Percentiles rank a stretch among this genome's conserved stretches.
phyloP scores from a whole-genome alignment of 2,329 filamentous ascomycete genomes.

The Diaporthe capsici region DNA sequence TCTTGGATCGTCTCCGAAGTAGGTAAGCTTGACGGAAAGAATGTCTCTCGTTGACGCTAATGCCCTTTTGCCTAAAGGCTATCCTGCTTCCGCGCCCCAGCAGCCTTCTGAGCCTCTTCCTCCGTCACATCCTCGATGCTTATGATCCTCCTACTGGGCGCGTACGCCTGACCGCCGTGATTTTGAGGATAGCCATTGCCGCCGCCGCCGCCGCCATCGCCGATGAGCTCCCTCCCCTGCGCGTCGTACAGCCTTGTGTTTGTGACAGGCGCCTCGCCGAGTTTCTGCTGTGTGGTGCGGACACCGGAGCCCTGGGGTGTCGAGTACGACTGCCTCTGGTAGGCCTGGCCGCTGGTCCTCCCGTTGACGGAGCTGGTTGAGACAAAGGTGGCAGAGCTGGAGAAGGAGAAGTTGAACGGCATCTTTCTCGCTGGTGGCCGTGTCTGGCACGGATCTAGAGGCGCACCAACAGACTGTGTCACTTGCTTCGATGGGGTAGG shows the following conservation, averaged over 20 bases:
- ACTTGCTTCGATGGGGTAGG: not conserved
- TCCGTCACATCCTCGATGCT: constrained; percentile 42
- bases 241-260: constrained; percentile 35
- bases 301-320: constrained; percentile 37
- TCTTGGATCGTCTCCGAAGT: not conserved
- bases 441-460: not conserved
- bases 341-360: constrained; percentile 37
- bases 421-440: not conserved
- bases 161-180: not conserved
- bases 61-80: not conserved
- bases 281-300: constrained; percentile 37
- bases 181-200: not conserved
- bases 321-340: constrained; percentile 37
- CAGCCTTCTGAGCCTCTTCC: constrained; percentile 31
- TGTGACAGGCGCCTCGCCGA: constrained; percentile 35
- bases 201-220: not conserved
- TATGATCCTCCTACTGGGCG: constrained; percentile 35
- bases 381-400: constrained; percentile 39
- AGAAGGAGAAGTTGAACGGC: constrained; percentile 41
- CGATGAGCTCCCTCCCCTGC: constrained; percentile 36
- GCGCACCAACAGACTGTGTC: not conserved
- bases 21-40: not conserved
- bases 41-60: not conserved
- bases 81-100: not conserved
- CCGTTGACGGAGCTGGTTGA: constrained; percentile 37